Evolutionary conservation across 2,329 filamentous ascomycete species (phyloP).

Genomic region (Claviceps digitariae): DNA sequence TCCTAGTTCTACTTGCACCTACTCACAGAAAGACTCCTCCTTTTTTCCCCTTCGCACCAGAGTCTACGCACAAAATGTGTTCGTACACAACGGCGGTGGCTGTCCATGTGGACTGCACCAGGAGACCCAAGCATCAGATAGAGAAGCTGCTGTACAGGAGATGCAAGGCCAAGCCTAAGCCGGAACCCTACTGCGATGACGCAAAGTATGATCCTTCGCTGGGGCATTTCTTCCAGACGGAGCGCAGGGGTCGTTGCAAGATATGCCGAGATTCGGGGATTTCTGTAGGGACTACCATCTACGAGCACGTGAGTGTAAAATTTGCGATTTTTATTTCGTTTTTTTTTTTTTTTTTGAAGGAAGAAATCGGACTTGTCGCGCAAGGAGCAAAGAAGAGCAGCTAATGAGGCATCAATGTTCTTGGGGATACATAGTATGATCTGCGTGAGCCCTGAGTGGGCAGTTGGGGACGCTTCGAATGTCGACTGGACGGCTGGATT

Average conservation of each 20-base stretch:
- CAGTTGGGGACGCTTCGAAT: no score
- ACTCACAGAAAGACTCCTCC: no score
- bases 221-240: not conserved
- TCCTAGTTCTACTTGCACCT: no score
- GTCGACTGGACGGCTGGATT: no score
- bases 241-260: conserved; percentile 1
- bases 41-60: no score
- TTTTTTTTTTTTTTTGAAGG: no score
- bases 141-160: conserved; percentile 1
- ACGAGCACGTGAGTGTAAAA: conserved; percentile 1
- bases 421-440: no score
- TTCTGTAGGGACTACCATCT: conserved; percentile 1
- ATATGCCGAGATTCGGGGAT: conserved; percentile 2
- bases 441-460: no score
- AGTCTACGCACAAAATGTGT: conserved; percentile 3
- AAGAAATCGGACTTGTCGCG: no score
- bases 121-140: conserved; percentile 1
- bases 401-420: no score
- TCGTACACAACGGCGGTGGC: conserved; percentile 1
- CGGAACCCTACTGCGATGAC: not conserved
- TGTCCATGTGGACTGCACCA: not conserved
- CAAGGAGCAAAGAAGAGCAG: no score
- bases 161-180: not conserved
- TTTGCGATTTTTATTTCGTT: not conserved
- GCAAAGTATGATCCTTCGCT: not conserved